phyloP scores from a whole-genome alignment of 345 rosid species.

The Turritis glabra region DNA sequence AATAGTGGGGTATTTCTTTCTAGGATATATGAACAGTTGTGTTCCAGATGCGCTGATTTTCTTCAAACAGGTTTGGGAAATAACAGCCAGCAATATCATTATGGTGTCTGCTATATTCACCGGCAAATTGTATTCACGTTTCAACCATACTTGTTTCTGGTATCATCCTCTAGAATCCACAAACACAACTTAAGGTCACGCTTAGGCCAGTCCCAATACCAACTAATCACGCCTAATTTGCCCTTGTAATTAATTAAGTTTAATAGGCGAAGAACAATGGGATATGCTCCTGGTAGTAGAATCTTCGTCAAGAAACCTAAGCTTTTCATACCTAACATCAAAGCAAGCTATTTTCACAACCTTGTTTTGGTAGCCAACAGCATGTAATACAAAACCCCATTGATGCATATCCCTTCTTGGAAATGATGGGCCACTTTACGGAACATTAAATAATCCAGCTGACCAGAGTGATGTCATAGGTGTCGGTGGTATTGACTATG shows the following conservation, averaged over 20 bases:
- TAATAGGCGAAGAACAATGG: neutral
- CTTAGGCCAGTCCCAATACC: neutral
- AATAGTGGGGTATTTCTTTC: slow-evolving; percentile 13
- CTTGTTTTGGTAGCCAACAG: neutral
- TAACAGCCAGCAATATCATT: slow-evolving; percentile 93
- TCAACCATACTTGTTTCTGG: neutral
- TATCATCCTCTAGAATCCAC: neutral
- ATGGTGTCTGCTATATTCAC: slow-evolving; percentile 77
- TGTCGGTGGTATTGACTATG: slow-evolving; percentile 98
- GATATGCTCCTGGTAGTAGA: neutral
- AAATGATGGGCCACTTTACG: slow-evolving; percentile 98
- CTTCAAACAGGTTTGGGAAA: slow-evolving; percentile 94
- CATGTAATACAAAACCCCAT: neutral
- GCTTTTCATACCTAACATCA: neutral
- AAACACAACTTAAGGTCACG: neutral
- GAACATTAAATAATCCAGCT: slow-evolving; percentile 97
- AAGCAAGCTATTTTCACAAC: neutral
- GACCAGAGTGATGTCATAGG: slow-evolving; percentile 99
- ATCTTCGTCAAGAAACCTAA: neutral
- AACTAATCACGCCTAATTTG: neutral
- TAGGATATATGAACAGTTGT: no score
- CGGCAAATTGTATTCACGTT: neutral
- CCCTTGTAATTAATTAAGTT: neutral
- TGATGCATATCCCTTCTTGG: slow-evolving; percentile 46
- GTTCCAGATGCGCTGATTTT: no score